Conservation (phyloP, 257 asterid species). For the Paraleonurus japonicus region DNA sequence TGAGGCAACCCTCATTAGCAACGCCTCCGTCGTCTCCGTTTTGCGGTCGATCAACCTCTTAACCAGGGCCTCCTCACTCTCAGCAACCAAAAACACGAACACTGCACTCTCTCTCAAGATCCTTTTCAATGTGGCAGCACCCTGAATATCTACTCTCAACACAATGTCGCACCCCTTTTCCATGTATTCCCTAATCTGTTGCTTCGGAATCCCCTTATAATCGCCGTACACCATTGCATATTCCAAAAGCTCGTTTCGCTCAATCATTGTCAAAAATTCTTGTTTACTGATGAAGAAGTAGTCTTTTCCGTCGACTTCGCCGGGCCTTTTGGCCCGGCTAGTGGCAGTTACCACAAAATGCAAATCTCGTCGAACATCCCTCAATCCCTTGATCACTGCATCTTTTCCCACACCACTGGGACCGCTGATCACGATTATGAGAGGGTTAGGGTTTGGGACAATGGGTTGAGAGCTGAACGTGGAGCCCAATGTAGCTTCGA, state of each 20-base stretch:
- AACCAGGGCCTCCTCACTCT: slow-evolving; percentile 89
- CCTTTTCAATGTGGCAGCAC: slow-evolving; percentile 70
- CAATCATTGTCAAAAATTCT: slow-evolving; percentile 66
- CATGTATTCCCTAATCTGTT: slow-evolving; percentile 74
- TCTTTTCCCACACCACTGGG: slow-evolving; percentile 97
- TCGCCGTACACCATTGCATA: slow-evolving; percentile 95
- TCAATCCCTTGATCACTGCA: slow-evolving; percentile 70
- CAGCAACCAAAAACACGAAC: slow-evolving; percentile 75
- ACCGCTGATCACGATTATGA: slow-evolving; percentile 83
- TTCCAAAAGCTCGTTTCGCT: slow-evolving; percentile 68
- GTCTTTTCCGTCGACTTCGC: slow-evolving; percentile 77
- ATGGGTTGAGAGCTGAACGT: slow-evolving; percentile 60
- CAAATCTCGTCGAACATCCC: slow-evolving; percentile 54
- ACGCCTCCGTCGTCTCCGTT: slow-evolving; percentile 67
- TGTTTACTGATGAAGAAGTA: slow-evolving; percentile 62
- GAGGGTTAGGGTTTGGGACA: slow-evolving; percentile 62
- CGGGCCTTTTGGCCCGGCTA: slow-evolving; percentile 56
- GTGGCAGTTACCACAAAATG: slow-evolving; percentile 92
- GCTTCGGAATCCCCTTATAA: slow-evolving; percentile 79
- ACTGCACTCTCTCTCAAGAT: slow-evolving; percentile 60
- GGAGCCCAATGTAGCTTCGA: slow-evolving; percentile 72
- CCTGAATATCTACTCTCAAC: slow-evolving; percentile 85
- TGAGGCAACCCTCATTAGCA: slow-evolving; percentile 71
- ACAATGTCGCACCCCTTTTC: slow-evolving; percentile 74
- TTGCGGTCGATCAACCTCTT: slow-evolving; percentile 74